phyloP scores from a whole-genome alignment of 176 grass and related monocot species.

The Otatea glauca region DNA sequence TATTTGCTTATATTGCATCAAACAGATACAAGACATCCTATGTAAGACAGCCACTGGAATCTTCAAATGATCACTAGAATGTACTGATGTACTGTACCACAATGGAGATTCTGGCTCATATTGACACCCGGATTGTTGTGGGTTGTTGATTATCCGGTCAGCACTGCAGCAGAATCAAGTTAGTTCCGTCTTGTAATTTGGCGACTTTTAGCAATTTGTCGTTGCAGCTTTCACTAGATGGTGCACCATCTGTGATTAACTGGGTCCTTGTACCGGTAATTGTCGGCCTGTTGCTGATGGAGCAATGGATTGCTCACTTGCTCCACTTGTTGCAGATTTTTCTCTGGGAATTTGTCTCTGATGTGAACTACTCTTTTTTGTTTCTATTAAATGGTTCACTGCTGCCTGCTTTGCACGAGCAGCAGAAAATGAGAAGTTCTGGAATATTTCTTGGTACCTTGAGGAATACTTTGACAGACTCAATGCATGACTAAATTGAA shows the following conservation, averaged over 20 bases:
- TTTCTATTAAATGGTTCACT: background rate
- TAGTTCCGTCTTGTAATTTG: slow-evolving; percentile 9
- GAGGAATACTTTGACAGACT: background rate
- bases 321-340: slow-evolving; percentile 12
- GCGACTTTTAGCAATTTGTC: slow-evolving; percentile 10
- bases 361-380: background rate
- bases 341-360: background rate
- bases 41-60: slow-evolving; percentile 65
- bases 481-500: background rate
- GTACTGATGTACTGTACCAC: background rate
- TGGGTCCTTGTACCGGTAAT: background rate
- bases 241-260: background rate
- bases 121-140: background rate
- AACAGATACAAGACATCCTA: slow-evolving; percentile 64
- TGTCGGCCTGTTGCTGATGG: background rate
- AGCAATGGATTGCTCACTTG: slow-evolving; percentile 7
- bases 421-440: background rate
- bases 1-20: slow-evolving; percentile 4
- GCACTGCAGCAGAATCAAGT: background rate
- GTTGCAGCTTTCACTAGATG: slow-evolving; percentile 14
- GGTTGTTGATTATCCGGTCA: background rate
- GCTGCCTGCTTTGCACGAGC: background rate
- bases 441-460: background rate
- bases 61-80: slow-evolving; percentile 49
- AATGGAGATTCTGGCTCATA: background rate